phyloP scores from a whole-genome alignment of 345 rosid genomes.

The Sisymbrium irio region DNA sequence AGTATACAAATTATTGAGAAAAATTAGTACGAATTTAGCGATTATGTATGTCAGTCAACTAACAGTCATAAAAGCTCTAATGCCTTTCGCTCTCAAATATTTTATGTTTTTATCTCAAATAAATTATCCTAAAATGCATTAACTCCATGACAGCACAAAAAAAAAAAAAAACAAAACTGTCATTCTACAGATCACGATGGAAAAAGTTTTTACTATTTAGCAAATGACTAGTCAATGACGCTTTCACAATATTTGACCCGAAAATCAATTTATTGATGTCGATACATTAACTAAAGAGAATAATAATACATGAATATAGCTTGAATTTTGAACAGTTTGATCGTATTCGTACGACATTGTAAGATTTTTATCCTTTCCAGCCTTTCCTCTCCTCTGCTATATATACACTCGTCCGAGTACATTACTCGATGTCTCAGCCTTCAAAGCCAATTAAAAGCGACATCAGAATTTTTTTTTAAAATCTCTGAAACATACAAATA shows the following conservation, averaged over 20 bases:
- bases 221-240: neutral
- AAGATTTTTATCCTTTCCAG: constrained; percentile 3
- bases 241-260: neutral
- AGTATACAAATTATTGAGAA: neutral
- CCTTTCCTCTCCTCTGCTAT: constrained; percentile 8
- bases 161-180: neutral
- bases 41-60: neutral
- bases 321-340: constrained; percentile 18
- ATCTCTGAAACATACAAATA: neutral
- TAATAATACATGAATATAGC: constrained; percentile 1
- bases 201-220: neutral
- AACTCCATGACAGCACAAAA: neutral
- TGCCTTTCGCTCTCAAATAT: neutral
- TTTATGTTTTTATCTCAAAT: neutral
- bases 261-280: neutral
- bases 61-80: neutral
- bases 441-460: constrained; percentile 4
- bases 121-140: neutral
- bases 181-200: neutral
- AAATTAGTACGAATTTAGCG: neutral
- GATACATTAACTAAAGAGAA: neutral
- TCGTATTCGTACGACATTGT: constrained; percentile 9
- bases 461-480: neutral
- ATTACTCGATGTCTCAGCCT: constrained; percentile 13
- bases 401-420: constrained; percentile 13